A percentile compares a stretch with the other conserved stretches of the same genome.
These are phyloP conservation scores for Mimosa bimucronata DNA, from an alignment of 306 rosid species.

Conservation along the genomic window DNA sequence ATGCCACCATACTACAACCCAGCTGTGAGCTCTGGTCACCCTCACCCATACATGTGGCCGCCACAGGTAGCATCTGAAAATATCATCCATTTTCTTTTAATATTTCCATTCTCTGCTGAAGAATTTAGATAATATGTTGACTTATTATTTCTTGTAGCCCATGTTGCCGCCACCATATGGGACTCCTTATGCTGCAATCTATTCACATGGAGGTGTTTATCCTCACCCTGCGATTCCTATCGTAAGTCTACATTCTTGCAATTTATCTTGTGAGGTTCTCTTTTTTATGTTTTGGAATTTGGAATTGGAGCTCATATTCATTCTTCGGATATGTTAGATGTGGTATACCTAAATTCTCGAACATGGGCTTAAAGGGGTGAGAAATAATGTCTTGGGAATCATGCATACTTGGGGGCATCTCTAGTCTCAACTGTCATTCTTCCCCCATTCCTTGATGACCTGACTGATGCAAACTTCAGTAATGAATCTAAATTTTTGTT, in stretches of 20 bases:
- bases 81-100: slow-evolving; percentile 20
- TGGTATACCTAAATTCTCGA: not conserved
- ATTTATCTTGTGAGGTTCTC: not conserved
- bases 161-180: slow-evolving; percentile 89
- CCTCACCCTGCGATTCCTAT: slow-evolving; percentile 75
- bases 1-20: slow-evolving; percentile 86
- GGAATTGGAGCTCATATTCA: slow-evolving; percentile 19
- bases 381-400: not conserved
- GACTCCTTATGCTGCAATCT: slow-evolving; percentile 82
- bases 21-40: slow-evolving; percentile 75
- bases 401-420: not conserved
- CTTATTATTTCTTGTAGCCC: slow-evolving; percentile 57
- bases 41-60: slow-evolving; percentile 93
- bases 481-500: not conserved
- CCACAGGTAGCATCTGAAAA: slow-evolving; percentile 68
- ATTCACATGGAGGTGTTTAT: slow-evolving; percentile 83
- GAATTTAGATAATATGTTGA: slow-evolving; percentile 31
- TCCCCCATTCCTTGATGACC: not conserved
- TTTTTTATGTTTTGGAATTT: slow-evolving; percentile 4
- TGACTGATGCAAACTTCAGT: slow-evolving; percentile 12
- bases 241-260: slow-evolving; percentile 55
- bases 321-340: slow-evolving; percentile 21
- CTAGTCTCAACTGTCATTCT: not conserved
- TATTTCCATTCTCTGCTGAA: not conserved
- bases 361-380: slow-evolving; percentile 1